Conservation (phyloP, 2,329 filamentous ascomycete species). For the Calonectria naviculata region DNA sequence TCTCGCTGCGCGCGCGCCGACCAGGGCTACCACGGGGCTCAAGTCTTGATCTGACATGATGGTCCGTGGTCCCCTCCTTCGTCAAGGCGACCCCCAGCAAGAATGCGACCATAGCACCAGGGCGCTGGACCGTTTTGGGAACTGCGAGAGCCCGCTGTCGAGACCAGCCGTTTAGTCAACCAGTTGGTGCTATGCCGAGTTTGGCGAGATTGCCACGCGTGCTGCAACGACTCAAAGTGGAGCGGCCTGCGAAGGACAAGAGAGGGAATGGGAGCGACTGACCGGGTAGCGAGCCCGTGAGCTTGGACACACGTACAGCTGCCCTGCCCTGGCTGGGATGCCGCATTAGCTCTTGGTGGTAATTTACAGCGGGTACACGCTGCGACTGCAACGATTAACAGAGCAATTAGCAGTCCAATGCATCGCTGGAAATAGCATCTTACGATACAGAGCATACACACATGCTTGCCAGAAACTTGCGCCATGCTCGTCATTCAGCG, state of each 20-base stretch:
- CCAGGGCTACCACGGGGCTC: not conserved
- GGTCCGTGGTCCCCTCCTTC: constrained; percentile 6
- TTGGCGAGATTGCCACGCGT: constrained; percentile 24
- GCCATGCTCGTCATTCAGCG: not conserved
- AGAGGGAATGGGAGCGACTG: not conserved
- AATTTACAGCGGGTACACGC: not conserved
- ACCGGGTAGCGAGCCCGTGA: not conserved
- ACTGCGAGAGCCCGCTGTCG: not conserved
- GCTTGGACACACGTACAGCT: not conserved
- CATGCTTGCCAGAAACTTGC: not conserved
- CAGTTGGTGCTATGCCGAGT: constrained; percentile 9
- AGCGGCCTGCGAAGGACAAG: not conserved
- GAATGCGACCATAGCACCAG: not conserved
- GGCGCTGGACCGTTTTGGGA: constrained; percentile 2
- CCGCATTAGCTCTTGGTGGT: not conserved
- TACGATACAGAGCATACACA: not conserved
- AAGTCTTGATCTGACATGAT: constrained; percentile 6
- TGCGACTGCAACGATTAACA: not conserved
- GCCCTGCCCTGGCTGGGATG: not conserved
- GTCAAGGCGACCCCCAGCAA: not conserved
- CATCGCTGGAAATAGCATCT: not conserved
- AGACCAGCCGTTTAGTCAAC: constrained; percentile 11
- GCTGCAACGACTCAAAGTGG: not conserved
- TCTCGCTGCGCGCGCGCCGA: constrained; percentile 9
- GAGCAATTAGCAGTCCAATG: constrained; percentile 3